phyloP scores from a whole-genome alignment of 2,329 filamentous ascomycete genomes.

The Beauveria asiatica region DNA sequence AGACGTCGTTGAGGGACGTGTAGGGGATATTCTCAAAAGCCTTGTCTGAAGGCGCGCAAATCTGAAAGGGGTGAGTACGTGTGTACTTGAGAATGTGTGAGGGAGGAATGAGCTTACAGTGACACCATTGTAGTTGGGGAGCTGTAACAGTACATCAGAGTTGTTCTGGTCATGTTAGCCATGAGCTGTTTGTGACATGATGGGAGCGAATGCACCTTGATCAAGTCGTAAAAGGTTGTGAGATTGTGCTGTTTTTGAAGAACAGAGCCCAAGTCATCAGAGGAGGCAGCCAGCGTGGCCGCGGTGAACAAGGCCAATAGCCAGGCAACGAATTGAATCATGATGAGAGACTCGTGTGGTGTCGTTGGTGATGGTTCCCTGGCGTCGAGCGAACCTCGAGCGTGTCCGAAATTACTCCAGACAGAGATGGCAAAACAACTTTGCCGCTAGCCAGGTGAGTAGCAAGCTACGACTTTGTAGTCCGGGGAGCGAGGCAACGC shows the following conservation, averaged over 20 bases:
- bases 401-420: neutral
- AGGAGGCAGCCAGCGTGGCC: constrained; percentile 14
- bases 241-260: constrained; percentile 32
- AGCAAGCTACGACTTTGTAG: neutral
- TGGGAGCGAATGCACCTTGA: constrained; percentile 26
- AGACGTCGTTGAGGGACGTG: constrained; percentile 40
- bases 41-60: constrained; percentile 50
- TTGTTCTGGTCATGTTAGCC: constrained; percentile 30
- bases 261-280: constrained; percentile 30
- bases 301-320: constrained; percentile 11
- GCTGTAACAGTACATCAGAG: constrained; percentile 34
- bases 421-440: neutral
- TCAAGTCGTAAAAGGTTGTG: constrained; percentile 34
- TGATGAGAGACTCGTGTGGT: too few species aligned
- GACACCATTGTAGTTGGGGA: constrained; percentile 35
- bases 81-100: too few species aligned
- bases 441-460: neutral
- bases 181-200: neutral
- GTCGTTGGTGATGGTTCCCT: too few species aligned
- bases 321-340: neutral
- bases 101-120: constrained; percentile 27
- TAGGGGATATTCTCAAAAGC: constrained; percentile 49
- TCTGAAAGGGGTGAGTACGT: constrained; percentile 16
- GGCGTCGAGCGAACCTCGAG: too few species aligned
- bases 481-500: neutral